phyloP scores from a whole-genome alignment of 1,284 basidiomycete genomes.

The Tremellales sp. region DNA sequence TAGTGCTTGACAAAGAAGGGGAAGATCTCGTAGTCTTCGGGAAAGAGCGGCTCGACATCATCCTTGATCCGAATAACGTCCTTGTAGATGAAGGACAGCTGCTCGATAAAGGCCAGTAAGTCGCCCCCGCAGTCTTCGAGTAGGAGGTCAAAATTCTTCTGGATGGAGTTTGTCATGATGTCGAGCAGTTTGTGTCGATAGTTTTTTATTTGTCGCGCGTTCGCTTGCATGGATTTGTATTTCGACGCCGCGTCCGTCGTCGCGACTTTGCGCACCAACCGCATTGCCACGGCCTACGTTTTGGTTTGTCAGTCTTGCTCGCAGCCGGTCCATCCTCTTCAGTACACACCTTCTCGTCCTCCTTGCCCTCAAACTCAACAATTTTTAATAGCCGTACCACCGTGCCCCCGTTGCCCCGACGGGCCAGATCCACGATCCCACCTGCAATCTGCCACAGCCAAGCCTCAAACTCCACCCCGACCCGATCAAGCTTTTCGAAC shows the following conservation, averaged over 20 bases:
- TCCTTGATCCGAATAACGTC: conserved; percentile 87
- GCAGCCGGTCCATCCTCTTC: background rate
- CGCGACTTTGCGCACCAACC: conserved; percentile 87
- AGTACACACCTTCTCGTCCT: conserved; percentile 80
- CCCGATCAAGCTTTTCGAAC: conserved; percentile 82
- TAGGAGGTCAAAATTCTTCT: conserved; percentile 66
- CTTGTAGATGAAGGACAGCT: conserved; percentile 84
- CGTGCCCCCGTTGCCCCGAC: conserved; percentile 74
- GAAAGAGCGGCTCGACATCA: conserved; percentile 85
- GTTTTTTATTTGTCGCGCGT: conserved; percentile 91
- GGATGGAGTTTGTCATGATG: conserved; percentile 72
- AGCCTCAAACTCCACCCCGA: conserved; percentile 79
- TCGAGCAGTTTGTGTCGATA: conserved; percentile 89
- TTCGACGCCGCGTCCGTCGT: conserved; percentile 83
- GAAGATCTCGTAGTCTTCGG: conserved; percentile 84
- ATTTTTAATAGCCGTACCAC: conserved; percentile 91
- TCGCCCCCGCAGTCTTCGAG: conserved; percentile 63
- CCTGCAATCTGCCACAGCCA: conserved; percentile 76
- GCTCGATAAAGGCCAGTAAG: conserved; percentile 70
- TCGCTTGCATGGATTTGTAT: conserved; percentile 86
- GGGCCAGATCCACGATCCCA: conserved; percentile 74
- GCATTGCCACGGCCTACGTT: conserved; percentile 77
- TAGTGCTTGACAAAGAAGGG: conserved; percentile 82
- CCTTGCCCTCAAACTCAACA: conserved; percentile 84
- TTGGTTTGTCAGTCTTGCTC: background rate